phyloP scores from a whole-genome alignment of 805 yeast genomes.

The Candida corydali region DNA sequence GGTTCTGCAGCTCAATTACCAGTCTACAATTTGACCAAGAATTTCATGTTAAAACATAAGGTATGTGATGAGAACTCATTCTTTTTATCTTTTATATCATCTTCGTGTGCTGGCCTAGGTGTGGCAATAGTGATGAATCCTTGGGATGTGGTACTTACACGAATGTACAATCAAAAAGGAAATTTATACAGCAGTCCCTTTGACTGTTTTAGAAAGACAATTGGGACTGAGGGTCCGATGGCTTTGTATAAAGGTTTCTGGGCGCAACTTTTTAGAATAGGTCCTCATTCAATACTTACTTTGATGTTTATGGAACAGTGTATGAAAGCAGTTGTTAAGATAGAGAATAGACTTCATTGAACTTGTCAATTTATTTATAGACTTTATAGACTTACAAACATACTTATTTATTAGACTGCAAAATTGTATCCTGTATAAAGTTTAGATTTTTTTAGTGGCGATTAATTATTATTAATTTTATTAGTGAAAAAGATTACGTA shows the following conservation, averaged over 20 bases:
- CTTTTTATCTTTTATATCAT: constrained; percentile 64
- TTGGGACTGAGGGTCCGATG: constrained; percentile 72
- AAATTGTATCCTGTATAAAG: background rate
- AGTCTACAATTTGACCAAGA: constrained; percentile 75
- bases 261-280: constrained; percentile 88
- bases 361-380: background rate
- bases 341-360: constrained; percentile 16
- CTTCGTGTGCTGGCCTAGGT: constrained; percentile 81
- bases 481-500: no score
- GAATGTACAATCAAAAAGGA: constrained; percentile 94
- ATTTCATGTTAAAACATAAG: constrained; percentile 49
- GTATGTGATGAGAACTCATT: constrained; percentile 57
- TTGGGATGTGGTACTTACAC: constrained; percentile 91
- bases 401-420: background rate
- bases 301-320: constrained; percentile 95
- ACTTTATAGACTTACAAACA: background rate
- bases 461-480: constrained; percentile 1
- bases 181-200: constrained; percentile 79
- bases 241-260: constrained; percentile 94
- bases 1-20: constrained; percentile 97
- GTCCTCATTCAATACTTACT: constrained; percentile 90
- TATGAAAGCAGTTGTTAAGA: constrained; percentile 50
- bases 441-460: background rate
- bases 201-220: constrained; percentile 85
- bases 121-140: constrained; percentile 97